Conservation (phyloP, 139 green algal genomes). For the Tetratostichococcus sp. region DNA sequence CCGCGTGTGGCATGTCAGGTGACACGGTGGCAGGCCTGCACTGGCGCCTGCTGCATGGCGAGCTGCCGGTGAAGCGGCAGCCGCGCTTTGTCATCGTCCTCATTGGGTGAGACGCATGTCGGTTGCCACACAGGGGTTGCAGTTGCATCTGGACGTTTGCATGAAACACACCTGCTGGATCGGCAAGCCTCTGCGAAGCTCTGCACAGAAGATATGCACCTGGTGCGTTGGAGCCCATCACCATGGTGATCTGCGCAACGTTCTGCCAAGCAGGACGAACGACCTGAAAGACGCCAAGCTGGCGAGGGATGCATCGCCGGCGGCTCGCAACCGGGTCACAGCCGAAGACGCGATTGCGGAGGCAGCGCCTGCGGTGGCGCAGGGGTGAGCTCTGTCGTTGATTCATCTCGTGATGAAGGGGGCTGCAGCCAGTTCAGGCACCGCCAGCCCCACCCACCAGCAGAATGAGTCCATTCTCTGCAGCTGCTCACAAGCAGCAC, state of each 20-base stretch:
- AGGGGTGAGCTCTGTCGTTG: too few relatives aligned
- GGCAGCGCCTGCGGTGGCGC: background rate
- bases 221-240: too few relatives aligned
- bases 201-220: too few relatives aligned
- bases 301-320: background rate
- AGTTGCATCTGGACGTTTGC: too few relatives aligned
- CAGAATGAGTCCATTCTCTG: too few relatives aligned
- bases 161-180: too few relatives aligned
- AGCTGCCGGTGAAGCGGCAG: background rate
- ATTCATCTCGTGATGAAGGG: too few relatives aligned
- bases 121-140: too few relatives aligned
- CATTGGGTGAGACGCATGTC: background rate
- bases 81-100: slow-evolving; percentile 4
- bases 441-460: too few relatives aligned
- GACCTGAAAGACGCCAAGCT: background rate
- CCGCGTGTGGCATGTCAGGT: background rate
- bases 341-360: background rate
- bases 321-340: background rate
- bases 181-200: too few relatives aligned
- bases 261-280: background rate
- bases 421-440: too few relatives aligned
- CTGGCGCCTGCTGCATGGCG: slow-evolving; percentile 14
- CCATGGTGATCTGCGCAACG: background rate
- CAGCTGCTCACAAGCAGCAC: background rate
- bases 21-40: slow-evolving; percentile 8